Conservation (phyloP, 2,329 filamentous ascomycete species). For the Apiospora saccharicola region DNA sequence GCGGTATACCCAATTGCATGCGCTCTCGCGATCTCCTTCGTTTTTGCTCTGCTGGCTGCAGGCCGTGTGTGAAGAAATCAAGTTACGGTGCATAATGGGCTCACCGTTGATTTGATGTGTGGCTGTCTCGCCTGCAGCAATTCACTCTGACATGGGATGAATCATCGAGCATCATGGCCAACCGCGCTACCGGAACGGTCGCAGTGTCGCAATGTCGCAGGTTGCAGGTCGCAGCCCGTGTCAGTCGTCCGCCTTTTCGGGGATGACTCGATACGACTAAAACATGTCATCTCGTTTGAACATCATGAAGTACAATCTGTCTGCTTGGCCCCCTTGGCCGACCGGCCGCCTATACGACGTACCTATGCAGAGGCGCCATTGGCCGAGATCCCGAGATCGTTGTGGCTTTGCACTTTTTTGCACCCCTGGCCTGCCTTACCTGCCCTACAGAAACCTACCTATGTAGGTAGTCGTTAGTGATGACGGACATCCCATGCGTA, state of each 20-base stretch:
- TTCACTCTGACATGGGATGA: conserved; percentile 21
- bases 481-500: conserved; percentile 11
- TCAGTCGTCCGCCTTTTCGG: conserved; percentile 15
- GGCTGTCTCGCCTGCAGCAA: neutral
- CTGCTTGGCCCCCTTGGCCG: neutral
- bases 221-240: conserved; percentile 9
- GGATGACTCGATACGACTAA: conserved; percentile 19
- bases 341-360: conserved; percentile 12
- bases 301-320: neutral
- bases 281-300: conserved; percentile 14
- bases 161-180: conserved; percentile 1
- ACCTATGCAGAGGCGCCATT: neutral
- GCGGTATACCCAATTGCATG: neutral
- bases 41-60: neutral
- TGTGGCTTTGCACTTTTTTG: conserved; percentile 3
- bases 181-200: conserved; percentile 7
- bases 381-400: conserved; percentile 15
- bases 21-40: neutral
- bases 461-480: neutral
- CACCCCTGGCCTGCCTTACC: neutral
- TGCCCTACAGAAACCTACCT: neutral
- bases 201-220: neutral
- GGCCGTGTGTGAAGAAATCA: neutral
- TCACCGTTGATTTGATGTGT: conserved; percentile 19
- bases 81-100: neutral